phyloP scores from a whole-genome alignment of 2,329 filamentous ascomycete genomes.

The Phialocephala sp. region DNA sequence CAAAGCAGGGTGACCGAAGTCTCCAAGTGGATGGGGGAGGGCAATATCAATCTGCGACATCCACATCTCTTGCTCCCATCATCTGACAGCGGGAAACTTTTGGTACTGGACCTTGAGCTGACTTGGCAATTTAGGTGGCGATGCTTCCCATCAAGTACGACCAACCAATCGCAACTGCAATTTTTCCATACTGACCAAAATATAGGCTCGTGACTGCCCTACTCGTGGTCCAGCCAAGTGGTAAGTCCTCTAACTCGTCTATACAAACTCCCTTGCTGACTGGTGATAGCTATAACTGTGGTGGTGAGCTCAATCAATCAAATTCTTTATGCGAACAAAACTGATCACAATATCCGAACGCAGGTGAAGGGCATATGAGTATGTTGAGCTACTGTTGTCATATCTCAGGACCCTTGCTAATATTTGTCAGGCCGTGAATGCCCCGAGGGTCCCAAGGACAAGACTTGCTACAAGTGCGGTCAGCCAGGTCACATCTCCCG shows the following conservation, averaged over 20 bases:
- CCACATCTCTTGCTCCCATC: neutral
- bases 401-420: constrained; percentile 31
- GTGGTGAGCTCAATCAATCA: constrained; percentile 59
- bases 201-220: constrained; percentile 82
- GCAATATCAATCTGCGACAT: constrained; percentile 19
- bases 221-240: constrained; percentile 83
- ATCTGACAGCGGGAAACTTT: neutral
- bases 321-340: constrained; percentile 27
- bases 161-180: constrained; percentile 34
- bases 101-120: constrained; percentile 37
- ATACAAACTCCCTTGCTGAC: constrained; percentile 27
- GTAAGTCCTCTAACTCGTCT: constrained; percentile 54
- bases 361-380: constrained; percentile 78
- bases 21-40: constrained; percentile 12
- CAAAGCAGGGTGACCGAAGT: constrained; percentile 11
- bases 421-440: constrained; percentile 77
- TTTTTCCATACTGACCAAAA: constrained; percentile 29
- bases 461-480: constrained; percentile 80
- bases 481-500: constrained; percentile 89
- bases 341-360: constrained; percentile 41
- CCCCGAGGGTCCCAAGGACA: constrained; percentile 87
- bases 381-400: constrained; percentile 47
- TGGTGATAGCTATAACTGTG: constrained; percentile 75
- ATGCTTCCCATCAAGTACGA: constrained; percentile 74
- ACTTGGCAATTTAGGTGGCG: constrained; percentile 63